A percentile compares a stretch with the other conserved stretches of the same genome.
These are phyloP conservation scores for Acer yangbiense DNA, from an alignment of 345 rosid species.

Conservation along the genomic window DNA sequence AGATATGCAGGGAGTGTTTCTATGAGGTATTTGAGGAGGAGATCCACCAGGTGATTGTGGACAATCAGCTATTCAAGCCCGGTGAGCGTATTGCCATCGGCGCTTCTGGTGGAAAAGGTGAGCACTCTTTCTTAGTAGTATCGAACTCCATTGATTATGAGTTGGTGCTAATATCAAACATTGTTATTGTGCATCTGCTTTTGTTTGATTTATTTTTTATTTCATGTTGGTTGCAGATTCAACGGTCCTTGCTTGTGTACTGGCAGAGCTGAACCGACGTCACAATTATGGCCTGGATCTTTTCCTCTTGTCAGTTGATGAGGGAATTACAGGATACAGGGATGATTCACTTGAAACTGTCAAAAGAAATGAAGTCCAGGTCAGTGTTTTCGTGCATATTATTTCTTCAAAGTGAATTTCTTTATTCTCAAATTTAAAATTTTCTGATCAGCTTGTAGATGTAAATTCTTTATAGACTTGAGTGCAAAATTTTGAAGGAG, in stretches of 20 bases:
- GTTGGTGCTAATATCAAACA: background rate
- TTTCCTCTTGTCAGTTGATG: constrained; percentile 87
- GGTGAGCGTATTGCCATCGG: constrained; percentile 88
- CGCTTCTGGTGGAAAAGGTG: constrained; percentile 97
- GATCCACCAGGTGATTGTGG: constrained; percentile 71
- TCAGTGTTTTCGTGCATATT: constrained; percentile 12
- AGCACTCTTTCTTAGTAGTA: background rate
- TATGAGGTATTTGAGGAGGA: constrained; percentile 84
- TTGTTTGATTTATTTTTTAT: background rate
- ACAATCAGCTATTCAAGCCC: constrained; percentile 66
- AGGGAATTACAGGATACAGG: constrained; percentile 90
- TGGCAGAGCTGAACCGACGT: constrained; percentile 74
- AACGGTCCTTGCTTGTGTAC: constrained; percentile 79
- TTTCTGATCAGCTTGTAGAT: background rate
- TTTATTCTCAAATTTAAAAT: background rate
- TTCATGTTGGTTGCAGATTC: constrained; percentile 59
- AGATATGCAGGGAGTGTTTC: constrained; percentile 94
- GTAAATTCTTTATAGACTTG: constrained; percentile 3
- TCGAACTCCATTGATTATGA: background rate
- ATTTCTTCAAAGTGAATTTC: background rate
- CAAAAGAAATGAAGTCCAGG: constrained; percentile 90
- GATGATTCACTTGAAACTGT: constrained; percentile 96
- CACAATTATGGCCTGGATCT: constrained; percentile 75
- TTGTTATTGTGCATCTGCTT: background rate
- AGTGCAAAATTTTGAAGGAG: background rate